Evolutionary conservation across 495 filamentous ascomycete genomes (phyloP).

Genomic region (Venustampulla echinocandica): DNA sequence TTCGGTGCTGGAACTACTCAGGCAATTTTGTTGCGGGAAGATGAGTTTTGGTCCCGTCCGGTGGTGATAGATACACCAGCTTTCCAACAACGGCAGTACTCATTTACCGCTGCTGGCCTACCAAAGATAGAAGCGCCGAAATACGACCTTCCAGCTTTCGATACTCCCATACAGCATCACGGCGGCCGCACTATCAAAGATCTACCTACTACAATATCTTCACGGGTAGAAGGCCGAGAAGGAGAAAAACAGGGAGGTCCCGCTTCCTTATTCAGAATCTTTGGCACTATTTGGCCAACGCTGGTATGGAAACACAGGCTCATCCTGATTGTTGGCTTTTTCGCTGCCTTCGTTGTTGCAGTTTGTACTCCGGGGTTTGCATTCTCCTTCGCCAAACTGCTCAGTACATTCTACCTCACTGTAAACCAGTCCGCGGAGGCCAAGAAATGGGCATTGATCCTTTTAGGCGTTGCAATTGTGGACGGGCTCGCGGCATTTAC

Average conservation of each 20-base stretch:
- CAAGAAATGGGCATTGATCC: slow-evolving; percentile 56
- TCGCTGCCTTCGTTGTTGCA: slow-evolving; percentile 54
- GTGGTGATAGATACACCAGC: slow-evolving; percentile 2
- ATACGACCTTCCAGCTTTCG: background rate
- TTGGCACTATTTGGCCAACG: slow-evolving; percentile 65
- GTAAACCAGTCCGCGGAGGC: slow-evolving; percentile 37
- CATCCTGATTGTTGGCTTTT: slow-evolving; percentile 51
- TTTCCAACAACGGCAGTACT: background rate
- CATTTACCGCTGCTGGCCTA: background rate
- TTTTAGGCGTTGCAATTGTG: slow-evolving; percentile 57
- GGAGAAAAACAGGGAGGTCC: slow-evolving; percentile 9
- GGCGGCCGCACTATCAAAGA: background rate
- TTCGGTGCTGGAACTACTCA: background rate
- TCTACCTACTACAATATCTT: background rate
- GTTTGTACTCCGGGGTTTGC: slow-evolving; percentile 70
- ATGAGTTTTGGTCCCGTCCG: slow-evolving; percentile 2
- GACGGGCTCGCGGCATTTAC: slow-evolving; percentile 58
- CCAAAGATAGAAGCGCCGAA: background rate
- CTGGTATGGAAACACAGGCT: slow-evolving; percentile 43
- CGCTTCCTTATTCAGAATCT: slow-evolving; percentile 47
- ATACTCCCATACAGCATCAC: background rate
- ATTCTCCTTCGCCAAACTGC: slow-evolving; percentile 64
- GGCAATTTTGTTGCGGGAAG: background rate
- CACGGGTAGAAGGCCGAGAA: background rate
- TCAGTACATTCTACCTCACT: slow-evolving; percentile 56